phyloP scores from a whole-genome alignment of 306 rosid genomes.

The Trifolium pratense region DNA sequence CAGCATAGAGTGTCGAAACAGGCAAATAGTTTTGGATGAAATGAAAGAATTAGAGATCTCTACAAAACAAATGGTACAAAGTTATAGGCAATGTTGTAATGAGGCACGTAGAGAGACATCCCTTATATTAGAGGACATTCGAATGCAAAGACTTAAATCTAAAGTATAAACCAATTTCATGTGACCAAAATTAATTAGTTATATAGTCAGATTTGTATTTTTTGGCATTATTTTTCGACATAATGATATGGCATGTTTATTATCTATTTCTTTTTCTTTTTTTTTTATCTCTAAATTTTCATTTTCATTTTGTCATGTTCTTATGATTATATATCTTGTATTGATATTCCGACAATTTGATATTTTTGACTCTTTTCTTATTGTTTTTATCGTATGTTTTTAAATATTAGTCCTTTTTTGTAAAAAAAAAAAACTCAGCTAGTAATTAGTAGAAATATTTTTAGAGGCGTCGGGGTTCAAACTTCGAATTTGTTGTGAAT shows the following conservation, averaged over 20 bases:
- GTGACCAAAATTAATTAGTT: constrained; percentile 19
- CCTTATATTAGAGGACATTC: constrained; percentile 47
- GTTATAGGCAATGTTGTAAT: constrained; percentile 40
- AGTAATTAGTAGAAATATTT: too few relatives aligned
- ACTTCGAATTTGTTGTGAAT: too few relatives aligned
- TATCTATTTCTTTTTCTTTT: too few relatives aligned
- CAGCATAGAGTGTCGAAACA: constrained; percentile 50
- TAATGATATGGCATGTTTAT: background rate
- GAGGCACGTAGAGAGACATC: constrained; percentile 47
- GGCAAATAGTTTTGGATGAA: constrained; percentile 55
- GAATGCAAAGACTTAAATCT: constrained; percentile 50
- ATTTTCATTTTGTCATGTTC: too few relatives aligned
- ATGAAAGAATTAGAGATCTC: constrained; percentile 44
- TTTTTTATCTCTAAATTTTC: too few relatives aligned
- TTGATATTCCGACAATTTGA: too few relatives aligned
- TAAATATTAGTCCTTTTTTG: too few relatives aligned
- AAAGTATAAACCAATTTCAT: constrained; percentile 27
- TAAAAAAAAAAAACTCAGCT: too few relatives aligned
- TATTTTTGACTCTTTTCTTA: too few relatives aligned
- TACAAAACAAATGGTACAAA: constrained; percentile 37
- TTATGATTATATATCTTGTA: too few relatives aligned
- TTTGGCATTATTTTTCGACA: background rate
- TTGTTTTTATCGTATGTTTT: too few relatives aligned
- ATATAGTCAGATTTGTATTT: background rate
- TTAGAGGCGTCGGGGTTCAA: too few relatives aligned